phyloP scores from a whole-genome alignment of 148 eudicot species.

The Rheum nobile region DNA sequence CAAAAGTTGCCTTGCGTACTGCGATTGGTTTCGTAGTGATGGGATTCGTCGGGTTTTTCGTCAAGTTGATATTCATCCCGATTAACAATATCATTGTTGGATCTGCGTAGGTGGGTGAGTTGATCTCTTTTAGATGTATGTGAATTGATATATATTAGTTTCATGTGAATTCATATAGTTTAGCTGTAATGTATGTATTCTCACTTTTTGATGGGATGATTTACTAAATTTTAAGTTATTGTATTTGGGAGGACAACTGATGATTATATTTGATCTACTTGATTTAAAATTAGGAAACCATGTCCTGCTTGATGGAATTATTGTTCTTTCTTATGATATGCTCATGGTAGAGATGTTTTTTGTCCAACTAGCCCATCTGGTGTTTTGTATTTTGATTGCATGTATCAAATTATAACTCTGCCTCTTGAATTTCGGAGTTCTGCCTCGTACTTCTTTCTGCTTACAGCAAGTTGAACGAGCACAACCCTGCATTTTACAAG shows the following conservation, averaged over 20 bases:
- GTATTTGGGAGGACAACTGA: no score
- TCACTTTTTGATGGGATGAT: background rate
- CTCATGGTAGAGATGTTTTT: background rate
- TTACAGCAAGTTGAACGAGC: background rate
- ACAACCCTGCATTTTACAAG: background rate
- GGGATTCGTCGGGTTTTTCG: slow-evolving; percentile 24
- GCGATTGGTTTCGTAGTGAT: slow-evolving; percentile 22
- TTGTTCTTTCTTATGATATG: no score
- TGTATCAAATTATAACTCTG: background rate
- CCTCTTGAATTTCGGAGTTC: background rate
- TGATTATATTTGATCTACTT: no score
- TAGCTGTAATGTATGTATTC: background rate
- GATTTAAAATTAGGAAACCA: background rate
- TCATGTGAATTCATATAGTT: no score
- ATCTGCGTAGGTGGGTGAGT: slow-evolving; percentile 6
- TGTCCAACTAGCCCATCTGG: background rate
- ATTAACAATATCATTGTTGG: slow-evolving; percentile 21
- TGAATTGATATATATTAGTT: no score
- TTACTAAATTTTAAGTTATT: background rate
- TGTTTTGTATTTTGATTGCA: background rate
- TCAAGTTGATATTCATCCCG: slow-evolving; percentile 20
- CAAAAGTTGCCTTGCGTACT: slow-evolving; percentile 22
- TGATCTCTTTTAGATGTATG: no score
- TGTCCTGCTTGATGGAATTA: background rate
- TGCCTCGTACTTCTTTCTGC: background rate